These are phyloP conservation scores for Decorospora gaudefroyi DNA, from an alignment of 2,329 filamentous ascomycete genomes.

Conservation along the genomic window DNA sequence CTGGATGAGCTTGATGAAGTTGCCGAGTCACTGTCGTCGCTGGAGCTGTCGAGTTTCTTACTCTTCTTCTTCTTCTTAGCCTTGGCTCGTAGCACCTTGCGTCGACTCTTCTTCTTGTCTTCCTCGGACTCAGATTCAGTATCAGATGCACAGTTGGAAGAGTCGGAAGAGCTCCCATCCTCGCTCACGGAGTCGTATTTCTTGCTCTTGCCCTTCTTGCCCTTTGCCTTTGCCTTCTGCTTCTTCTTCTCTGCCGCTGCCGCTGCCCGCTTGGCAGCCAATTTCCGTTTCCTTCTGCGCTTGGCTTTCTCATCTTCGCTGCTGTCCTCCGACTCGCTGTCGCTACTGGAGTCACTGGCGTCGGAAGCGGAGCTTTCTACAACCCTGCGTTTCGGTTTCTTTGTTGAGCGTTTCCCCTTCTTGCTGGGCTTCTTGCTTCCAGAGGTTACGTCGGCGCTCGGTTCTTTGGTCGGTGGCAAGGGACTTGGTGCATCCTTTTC, in stretches of 20 bases:
- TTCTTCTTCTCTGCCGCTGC: conserved; percentile 29
- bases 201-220: conserved; percentile 31
- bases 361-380: conserved; percentile 32
- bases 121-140: conserved; percentile 22
- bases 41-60: conserved; percentile 29
- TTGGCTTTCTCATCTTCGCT: conserved; percentile 31
- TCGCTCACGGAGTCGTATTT: conserved; percentile 24
- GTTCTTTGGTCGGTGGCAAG: conserved; percentile 12
- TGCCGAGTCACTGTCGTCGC: conserved; percentile 21
- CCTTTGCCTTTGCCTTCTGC: conserved; percentile 30
- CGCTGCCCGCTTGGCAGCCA: conserved; percentile 16
- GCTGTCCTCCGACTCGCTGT: conserved; percentile 25
- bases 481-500: conserved; percentile 8
- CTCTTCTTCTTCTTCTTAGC: conserved; percentile 29
- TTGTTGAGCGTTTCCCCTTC: conserved; percentile 19
- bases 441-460: conserved; percentile 9
- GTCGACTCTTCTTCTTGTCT: conserved; percentile 18
- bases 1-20: conserved; percentile 20
- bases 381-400: conserved; percentile 25
- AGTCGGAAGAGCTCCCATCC: conserved; percentile 20
- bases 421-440: conserved; percentile 19
- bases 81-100: conserved; percentile 26
- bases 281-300: conserved; percentile 27
- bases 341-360: conserved; percentile 22
- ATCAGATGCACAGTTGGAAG: conserved; percentile 27